Percentiles rank a stretch among this genome's conserved stretches.
phyloP scores from a whole-genome alignment of 2,329 filamentous ascomycete species.

The Cladobotryum protrusum region DNA sequence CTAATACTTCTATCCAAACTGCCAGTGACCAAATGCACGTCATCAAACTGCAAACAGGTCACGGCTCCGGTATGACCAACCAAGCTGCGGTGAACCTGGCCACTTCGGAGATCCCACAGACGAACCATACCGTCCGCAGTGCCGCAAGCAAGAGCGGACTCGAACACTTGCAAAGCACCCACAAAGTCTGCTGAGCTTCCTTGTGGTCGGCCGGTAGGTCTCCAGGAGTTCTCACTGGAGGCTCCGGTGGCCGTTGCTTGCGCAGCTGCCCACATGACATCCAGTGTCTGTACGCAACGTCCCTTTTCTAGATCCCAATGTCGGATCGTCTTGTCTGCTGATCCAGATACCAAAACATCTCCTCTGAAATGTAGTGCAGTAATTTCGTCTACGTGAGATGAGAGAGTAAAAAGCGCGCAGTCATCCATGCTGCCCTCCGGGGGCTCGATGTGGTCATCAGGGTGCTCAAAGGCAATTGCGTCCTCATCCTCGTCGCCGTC shows the following conservation, averaged over 20 bases:
- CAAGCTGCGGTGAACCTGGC: slow-evolving; percentile 92
- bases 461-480: slow-evolving; percentile 66
- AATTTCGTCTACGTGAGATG: slow-evolving; percentile 88
- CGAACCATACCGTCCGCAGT: slow-evolving; percentile 97
- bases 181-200: slow-evolving; percentile 80
- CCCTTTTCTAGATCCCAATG: slow-evolving; percentile 98
- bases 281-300: slow-evolving; percentile 93
- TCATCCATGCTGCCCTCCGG: slow-evolving; percentile 78
- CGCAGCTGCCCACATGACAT: slow-evolving; percentile 96
- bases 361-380: slow-evolving; percentile 88
- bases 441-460: slow-evolving; percentile 63
- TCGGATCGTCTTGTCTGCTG: slow-evolving; percentile 91
- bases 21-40: slow-evolving; percentile 88
- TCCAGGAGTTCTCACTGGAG: slow-evolving; percentile 60
- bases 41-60: slow-evolving; percentile 92
- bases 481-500: slow-evolving; percentile 56
- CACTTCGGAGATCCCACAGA: slow-evolving; percentile 92
- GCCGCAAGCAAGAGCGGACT: slow-evolving; percentile 89
- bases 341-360: slow-evolving; percentile 88
- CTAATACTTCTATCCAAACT: slow-evolving; percentile 88
- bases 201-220: slow-evolving; percentile 58
- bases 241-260: slow-evolving; percentile 70
- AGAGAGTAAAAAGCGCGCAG: slow-evolving; percentile 80
- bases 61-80: slow-evolving; percentile 95
- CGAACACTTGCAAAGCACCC: slow-evolving; percentile 89